Conservation (phyloP, 1,284 basidiomycete genomes). For the Trichosporon sp. region DNA sequence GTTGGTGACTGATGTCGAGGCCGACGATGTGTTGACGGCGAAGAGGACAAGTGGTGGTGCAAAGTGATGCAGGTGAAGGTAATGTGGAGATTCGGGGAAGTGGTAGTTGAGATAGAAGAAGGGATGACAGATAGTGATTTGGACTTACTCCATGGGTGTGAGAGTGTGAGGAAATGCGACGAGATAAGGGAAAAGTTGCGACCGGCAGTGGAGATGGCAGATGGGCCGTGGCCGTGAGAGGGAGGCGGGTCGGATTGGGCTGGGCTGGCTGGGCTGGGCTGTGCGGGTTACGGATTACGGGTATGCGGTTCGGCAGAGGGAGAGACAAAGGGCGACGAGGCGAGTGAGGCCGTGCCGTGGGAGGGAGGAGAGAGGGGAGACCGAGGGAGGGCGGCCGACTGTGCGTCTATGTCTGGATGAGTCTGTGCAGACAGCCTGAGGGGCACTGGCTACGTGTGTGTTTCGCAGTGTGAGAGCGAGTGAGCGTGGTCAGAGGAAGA, state of each 20-base stretch:
- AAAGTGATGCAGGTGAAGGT: neutral
- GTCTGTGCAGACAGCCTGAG: too few relatives aligned
- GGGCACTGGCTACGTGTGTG: too few relatives aligned
- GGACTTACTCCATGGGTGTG: neutral
- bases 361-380: too few relatives aligned
- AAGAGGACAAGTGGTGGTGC: neutral
- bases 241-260: neutral
- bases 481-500: neutral
- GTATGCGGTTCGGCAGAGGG: too few relatives aligned
- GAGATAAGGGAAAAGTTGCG: neutral
- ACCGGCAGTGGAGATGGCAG: neutral
- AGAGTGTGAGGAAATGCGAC: neutral
- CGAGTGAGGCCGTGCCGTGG: neutral
- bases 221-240: neutral
- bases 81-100: neutral
- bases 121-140: neutral
- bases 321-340: neutral
- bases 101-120: neutral
- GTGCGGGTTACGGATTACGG: too few relatives aligned
- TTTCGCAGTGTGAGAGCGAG: too few relatives aligned
- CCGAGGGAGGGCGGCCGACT: neutral
- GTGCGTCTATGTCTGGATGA: too few relatives aligned
- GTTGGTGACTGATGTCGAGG: neutral
- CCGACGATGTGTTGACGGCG: neutral
- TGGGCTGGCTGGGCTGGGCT: too few relatives aligned